Conservation (phyloP, 2,329 filamentous ascomycete species). For the Colletotrichum theobromicola region DNA sequence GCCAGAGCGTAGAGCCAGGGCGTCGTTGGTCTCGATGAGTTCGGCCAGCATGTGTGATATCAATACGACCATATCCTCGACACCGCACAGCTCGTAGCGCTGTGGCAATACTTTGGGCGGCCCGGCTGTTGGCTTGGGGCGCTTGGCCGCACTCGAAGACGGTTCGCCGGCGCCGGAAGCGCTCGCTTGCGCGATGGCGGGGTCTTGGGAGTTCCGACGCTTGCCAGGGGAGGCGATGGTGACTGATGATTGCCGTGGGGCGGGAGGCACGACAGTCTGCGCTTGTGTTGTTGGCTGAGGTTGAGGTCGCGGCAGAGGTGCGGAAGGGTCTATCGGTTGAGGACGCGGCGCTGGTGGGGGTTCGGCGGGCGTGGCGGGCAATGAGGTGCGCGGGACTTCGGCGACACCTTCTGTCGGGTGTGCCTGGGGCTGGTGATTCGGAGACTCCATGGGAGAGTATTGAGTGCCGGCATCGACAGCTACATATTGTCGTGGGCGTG, state of each 20-base stretch:
- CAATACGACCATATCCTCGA: slow-evolving; percentile 86
- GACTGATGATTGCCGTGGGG: background rate
- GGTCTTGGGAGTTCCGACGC: slow-evolving; percentile 49
- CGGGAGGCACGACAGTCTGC: background rate
- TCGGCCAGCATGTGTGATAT: slow-evolving; percentile 97
- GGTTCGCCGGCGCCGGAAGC: slow-evolving; percentile 25
- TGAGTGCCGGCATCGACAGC: slow-evolving; percentile 53
- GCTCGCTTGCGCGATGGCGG: slow-evolving; percentile 25
- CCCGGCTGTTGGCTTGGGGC: slow-evolving; percentile 53
- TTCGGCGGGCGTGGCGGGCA: slow-evolving; percentile 28
- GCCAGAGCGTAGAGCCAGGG: slow-evolving; percentile 81
- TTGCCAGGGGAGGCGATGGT: slow-evolving; percentile 42
- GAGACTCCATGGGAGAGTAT: slow-evolving; percentile 53
- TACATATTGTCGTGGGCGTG: slow-evolving; percentile 46
- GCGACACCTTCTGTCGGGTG: background rate
- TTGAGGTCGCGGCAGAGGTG: slow-evolving; percentile 17
- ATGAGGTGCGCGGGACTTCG: slow-evolving; percentile 30
- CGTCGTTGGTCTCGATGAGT: slow-evolving; percentile 91
- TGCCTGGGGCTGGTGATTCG: background rate
- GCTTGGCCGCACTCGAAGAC: slow-evolving; percentile 49
- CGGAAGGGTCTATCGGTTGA: slow-evolving; percentile 21
- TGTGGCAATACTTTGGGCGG: slow-evolving; percentile 68
- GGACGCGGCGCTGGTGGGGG: slow-evolving; percentile 18
- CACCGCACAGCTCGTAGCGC: slow-evolving; percentile 80
- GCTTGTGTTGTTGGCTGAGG: slow-evolving; percentile 8